phyloP scores from a whole-genome alignment of 2,329 filamentous ascomycete genomes.

The Chrysoporthe cubensis region DNA sequence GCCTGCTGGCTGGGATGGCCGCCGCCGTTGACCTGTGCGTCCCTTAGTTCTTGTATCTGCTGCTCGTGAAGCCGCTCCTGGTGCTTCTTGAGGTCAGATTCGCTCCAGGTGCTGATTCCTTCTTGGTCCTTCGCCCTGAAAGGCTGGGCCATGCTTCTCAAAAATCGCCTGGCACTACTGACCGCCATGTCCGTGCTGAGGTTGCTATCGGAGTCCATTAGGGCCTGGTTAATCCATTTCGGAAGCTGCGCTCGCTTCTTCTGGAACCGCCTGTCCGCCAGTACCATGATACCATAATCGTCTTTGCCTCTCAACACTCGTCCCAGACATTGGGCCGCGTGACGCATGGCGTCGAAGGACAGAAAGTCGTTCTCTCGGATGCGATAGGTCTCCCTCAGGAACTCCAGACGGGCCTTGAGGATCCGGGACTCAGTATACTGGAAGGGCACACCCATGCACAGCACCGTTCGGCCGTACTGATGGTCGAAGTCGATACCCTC shows the following conservation, averaged over 20 bases:
- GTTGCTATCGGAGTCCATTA: slow-evolving; percentile 84
- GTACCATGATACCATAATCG: slow-evolving; percentile 99
- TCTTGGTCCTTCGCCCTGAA: slow-evolving; percentile 84
- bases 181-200: slow-evolving; percentile 96
- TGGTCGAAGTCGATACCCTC: slow-evolving; percentile 99
- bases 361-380: slow-evolving; percentile 97
- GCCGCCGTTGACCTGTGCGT: slow-evolving; percentile 30
- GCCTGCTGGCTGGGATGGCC: slow-evolving; percentile 20
- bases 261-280: slow-evolving; percentile 90
- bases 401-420: slow-evolving; percentile 91
- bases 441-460: slow-evolving; percentile 97
- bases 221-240: slow-evolving; percentile 92
- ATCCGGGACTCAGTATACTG: slow-evolving; percentile 99
- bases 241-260: slow-evolving; percentile 90
- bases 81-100: slow-evolving; percentile 76
- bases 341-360: slow-evolving; percentile 99
- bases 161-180: slow-evolving; percentile 83
- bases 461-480: slow-evolving; percentile 92
- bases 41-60: slow-evolving; percentile 65
- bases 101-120: slow-evolving; percentile 90
- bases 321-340: slow-evolving; percentile 93
- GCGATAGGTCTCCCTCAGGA: slow-evolving; percentile 93
- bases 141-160: slow-evolving; percentile 89
- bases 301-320: slow-evolving; percentile 95
- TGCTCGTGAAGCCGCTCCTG: slow-evolving; percentile 76